phyloP scores from a whole-genome alignment of 768 basidiomycete genomes.

The Boletus pseudo-olivaceus region DNA sequence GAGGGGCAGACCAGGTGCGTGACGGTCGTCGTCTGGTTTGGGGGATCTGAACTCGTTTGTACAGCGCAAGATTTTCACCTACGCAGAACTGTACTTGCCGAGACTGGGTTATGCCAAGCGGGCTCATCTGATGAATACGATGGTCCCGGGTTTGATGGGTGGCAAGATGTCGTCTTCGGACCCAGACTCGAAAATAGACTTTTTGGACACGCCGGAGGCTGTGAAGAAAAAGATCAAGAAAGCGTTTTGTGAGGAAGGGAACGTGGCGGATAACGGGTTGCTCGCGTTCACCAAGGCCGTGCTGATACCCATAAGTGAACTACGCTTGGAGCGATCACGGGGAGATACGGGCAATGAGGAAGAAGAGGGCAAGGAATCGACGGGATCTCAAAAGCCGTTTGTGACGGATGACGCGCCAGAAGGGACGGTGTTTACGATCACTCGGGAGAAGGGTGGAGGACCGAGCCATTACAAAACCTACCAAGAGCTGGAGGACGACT shows the following conservation, averaged over 20 bases:
- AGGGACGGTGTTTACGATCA: constrained; percentile 78
- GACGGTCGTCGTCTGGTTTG: not conserved
- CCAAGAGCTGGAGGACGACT: constrained; percentile 67
- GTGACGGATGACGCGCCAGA: constrained; percentile 65
- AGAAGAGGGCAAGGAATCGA: constrained; percentile 44
- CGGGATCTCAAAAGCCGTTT: constrained; percentile 60
- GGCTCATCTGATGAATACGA: constrained; percentile 96
- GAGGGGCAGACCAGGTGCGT: constrained; percentile 91
- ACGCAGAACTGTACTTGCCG: constrained; percentile 94
- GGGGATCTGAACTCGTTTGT: not conserved
- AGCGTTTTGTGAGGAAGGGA: constrained; percentile 95
- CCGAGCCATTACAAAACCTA: constrained; percentile 68
- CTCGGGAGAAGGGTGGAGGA: constrained; percentile 71
- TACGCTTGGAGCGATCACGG: constrained; percentile 57
- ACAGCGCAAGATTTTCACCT: constrained; percentile 97
- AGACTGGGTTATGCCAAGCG: constrained; percentile 90
- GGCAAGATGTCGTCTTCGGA: constrained; percentile 99
- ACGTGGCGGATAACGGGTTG: constrained; percentile 82
- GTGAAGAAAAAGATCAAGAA: constrained; percentile 87
- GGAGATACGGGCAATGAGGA: constrained; percentile 43
- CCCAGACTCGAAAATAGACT: constrained; percentile 97
- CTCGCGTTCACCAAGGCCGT: constrained; percentile 83
- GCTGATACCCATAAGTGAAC: constrained; percentile 80
- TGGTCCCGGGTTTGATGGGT: constrained; percentile 93
- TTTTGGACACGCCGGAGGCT: constrained; percentile 81